Conservation (phyloP, 1,139 yeast species). For the Diutina sp. region DNA sequence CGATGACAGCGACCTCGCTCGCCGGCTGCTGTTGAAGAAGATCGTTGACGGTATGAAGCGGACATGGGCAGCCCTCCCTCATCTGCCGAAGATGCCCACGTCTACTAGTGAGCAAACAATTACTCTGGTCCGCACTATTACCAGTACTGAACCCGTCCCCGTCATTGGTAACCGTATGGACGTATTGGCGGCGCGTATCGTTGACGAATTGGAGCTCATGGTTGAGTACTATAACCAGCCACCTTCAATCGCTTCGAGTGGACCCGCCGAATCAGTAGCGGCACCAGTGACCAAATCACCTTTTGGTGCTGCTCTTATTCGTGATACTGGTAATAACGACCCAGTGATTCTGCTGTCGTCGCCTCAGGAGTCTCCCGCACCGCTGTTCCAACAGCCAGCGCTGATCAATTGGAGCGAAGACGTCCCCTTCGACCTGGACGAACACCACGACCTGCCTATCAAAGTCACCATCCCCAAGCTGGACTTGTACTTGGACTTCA, state of each 20-base stretch:
- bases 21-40: slow-evolving; percentile 26
- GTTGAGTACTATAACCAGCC: slow-evolving; percentile 19
- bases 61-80: not conserved
- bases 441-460: not conserved
- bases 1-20: slow-evolving; percentile 11
- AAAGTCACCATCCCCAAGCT: not conserved
- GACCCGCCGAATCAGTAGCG: not conserved
- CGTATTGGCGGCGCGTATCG: slow-evolving; percentile 63
- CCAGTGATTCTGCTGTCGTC: not conserved
- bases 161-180: slow-evolving; percentile 42
- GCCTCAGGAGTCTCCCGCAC: not conserved
- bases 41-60: slow-evolving; percentile 26
- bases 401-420: slow-evolving; percentile 32
- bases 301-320: not conserved
- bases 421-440: slow-evolving; percentile 13
- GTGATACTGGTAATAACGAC: not conserved
- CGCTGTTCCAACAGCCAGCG: not conserved
- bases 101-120: not conserved
- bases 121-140: not conserved
- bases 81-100: not conserved
- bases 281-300: not conserved
- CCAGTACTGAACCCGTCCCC: not conserved
- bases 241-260: not conserved
- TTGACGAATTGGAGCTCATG: slow-evolving; percentile 53
- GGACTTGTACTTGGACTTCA: not conserved